These are phyloP conservation scores for Chaetomium olivaceum DNA, from an alignment of 2,329 filamentous ascomycete genomes.

Conservation along the genomic window DNA sequence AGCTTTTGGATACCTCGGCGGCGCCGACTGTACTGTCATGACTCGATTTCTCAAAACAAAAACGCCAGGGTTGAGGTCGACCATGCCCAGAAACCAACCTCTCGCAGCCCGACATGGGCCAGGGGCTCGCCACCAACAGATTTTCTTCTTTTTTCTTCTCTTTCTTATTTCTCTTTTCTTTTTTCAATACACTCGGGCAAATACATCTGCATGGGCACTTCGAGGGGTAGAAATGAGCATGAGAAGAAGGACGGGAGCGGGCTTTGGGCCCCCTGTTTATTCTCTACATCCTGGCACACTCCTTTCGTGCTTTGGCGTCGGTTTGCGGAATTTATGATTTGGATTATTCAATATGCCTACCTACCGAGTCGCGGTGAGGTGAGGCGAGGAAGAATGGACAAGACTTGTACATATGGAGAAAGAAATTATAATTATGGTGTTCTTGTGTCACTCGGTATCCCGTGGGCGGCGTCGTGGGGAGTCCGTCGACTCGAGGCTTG, in stretches of 20 bases:
- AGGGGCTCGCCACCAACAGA: neutral
- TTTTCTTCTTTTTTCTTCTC: neutral
- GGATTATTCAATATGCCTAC: neutral
- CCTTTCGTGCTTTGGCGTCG: constrained; percentile 13
- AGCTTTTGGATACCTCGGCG: constrained; percentile 22
- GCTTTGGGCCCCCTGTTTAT: neutral
- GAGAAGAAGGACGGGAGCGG: neutral
- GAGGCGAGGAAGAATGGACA: neutral
- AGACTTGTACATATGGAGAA: constrained; percentile 11
- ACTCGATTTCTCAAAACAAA: neutral
- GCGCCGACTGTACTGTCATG: neutral
- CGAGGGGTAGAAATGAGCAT: neutral
- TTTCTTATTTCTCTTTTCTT: neutral
- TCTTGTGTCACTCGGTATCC: neutral
- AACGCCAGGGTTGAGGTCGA: neutral
- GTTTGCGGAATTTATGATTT: constrained; percentile 3
- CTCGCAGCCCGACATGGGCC: neutral
- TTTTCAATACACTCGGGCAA: constrained; percentile 3
- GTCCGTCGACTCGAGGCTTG: neutral
- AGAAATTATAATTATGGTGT: constrained; percentile 8
- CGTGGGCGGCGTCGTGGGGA: neutral
- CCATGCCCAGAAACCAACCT: neutral
- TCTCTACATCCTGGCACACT: neutral
- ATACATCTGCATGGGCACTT: constrained; percentile 13
- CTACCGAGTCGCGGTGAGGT: neutral